Base-by-base conservation (phyloP, 345 rosid genomes). In the Salix purpurea region DNA sequence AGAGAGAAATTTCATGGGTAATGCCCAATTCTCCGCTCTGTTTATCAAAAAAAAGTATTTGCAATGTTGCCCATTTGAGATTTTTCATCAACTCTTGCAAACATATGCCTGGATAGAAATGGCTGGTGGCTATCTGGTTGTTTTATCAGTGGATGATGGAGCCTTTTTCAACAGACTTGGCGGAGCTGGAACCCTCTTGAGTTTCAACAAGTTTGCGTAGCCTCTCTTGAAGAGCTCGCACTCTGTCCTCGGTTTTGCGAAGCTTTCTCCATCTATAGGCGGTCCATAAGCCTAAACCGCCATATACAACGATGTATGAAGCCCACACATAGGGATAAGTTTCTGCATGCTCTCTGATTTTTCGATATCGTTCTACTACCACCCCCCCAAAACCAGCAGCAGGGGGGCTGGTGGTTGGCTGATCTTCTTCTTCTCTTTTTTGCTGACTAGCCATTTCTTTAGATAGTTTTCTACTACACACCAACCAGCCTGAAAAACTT, bases 321-420 rank as follows among this genome's bases (percentile, higher is more conserved):
- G 87, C 98, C 99, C 99, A 95, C 30, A 93, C 98, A 32, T 88
- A 95, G 4, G 97, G 98, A 75, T 88, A 94, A 62, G 93, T 86
- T 86, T 91, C 91, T 0, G 96, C 94, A 50, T 94, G 83, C 83
- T 92, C 96, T 78, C 82, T 92, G 68, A 89, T 84, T 79, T 90
- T 86, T 76, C 74, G 76, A 85, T 89, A 94, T 37, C 76, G 88
- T 42, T 82, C 87, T 67, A 84, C 88, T 28, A 89, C 85, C 69
- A 77, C 77, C 76, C 82, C 88, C 16, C 26, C 69, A 26, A 88
- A 79, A 44, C 89, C 77, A 65, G 77, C 67, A 46, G 88, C 81
- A 12, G 81, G 79, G 23, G 80, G 79, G 60, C 73, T 77, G 9
- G 78, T 28, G 65, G 60, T 60, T 48, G 74, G 83, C 82, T 77